Percentiles rank a stretch among this genome's conserved stretches.
Conservation (phyloP, 129 eudicot species). For the Lactuca saligna region DNA sequence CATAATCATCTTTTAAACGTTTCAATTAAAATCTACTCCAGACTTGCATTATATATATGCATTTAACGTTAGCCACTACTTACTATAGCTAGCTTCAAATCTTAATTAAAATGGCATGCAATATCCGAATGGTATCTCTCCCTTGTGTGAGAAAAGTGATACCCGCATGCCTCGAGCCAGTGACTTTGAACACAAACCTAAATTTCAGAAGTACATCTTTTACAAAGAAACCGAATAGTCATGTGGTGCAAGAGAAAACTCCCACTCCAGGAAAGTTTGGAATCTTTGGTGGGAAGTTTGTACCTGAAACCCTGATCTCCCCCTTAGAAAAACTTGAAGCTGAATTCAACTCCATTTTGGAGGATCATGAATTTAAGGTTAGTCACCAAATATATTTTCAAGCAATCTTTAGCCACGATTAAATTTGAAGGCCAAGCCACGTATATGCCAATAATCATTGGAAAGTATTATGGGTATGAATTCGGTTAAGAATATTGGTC, state of each 20-base stretch:
- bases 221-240: conserved; percentile 20
- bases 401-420: background rate
- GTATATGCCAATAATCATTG: background rate
- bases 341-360: conserved; percentile 36
- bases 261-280: conserved; percentile 51
- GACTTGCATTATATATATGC: conserved; percentile 3
- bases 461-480: background rate
- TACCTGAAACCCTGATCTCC: conserved; percentile 51
- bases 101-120: conserved; percentile 28
- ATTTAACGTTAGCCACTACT: background rate
- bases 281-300: conserved; percentile 67
- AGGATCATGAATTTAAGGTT: conserved; percentile 69
- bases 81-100: background rate
- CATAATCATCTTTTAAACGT: background rate
- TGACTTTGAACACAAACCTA: conserved; percentile 10
- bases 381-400: conserved; percentile 13
- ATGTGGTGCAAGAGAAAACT: conserved; percentile 1
- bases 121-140: conserved; percentile 6
- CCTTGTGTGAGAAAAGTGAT: conserved; percentile 25
- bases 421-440: background rate
- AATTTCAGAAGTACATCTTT: conserved; percentile 16
- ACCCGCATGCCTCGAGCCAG: conserved; percentile 14
- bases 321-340: conserved; percentile 50
- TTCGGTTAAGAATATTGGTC: too few relatives aligned
- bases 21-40: background rate